These are phyloP conservation scores for Chloris gayana DNA, from an alignment of 176 grass and related monocot genomes.

Conservation along the genomic window DNA sequence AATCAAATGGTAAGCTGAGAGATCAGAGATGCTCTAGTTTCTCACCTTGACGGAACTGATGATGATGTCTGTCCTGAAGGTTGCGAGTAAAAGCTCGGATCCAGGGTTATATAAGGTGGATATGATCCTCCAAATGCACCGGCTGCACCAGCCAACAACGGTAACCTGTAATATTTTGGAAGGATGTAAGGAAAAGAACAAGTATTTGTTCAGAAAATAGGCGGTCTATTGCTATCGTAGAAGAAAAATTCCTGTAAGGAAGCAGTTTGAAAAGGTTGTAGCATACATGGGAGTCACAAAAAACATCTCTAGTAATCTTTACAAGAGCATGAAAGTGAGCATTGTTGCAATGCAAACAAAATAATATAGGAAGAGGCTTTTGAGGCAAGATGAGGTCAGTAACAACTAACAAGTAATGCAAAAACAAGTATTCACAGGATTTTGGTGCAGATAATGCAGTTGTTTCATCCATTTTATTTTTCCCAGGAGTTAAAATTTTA, in stretches of 20 bases:
- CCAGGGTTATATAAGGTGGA: conserved; percentile 87
- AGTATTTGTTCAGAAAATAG: conserved; percentile 26
- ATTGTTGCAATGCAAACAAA: conserved; percentile 1
- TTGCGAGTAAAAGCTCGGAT: conserved; percentile 72
- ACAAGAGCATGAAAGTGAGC: background rate
- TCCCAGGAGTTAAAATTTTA: background rate
- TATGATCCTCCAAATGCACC: conserved; percentile 74
- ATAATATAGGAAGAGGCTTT: background rate
- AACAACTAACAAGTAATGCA: background rate
- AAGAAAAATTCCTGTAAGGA: background rate
- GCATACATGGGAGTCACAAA: conserved; percentile 2
- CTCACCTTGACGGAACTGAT: conserved; percentile 58
- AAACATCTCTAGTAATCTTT: background rate
- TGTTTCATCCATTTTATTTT: background rate
- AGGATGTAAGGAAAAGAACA: conserved; percentile 10
- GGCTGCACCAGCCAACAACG: conserved; percentile 71
- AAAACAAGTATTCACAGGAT: conserved; percentile 8
- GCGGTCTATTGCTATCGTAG: background rate
- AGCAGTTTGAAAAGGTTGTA: background rate
- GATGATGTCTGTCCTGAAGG: conserved; percentile 69
- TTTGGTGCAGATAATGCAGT: background rate
- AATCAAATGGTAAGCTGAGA: too few relatives aligned
- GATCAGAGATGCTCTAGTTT: background rate
- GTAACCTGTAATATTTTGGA: conserved; percentile 60
- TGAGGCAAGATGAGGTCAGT: conserved; percentile 9